A percentile compares a stretch with the other conserved stretches of the same genome.
These are phyloP conservation scores for Glonium stellatum DNA, from an alignment of 495 filamentous ascomycete genomes.

Conservation along the genomic window DNA sequence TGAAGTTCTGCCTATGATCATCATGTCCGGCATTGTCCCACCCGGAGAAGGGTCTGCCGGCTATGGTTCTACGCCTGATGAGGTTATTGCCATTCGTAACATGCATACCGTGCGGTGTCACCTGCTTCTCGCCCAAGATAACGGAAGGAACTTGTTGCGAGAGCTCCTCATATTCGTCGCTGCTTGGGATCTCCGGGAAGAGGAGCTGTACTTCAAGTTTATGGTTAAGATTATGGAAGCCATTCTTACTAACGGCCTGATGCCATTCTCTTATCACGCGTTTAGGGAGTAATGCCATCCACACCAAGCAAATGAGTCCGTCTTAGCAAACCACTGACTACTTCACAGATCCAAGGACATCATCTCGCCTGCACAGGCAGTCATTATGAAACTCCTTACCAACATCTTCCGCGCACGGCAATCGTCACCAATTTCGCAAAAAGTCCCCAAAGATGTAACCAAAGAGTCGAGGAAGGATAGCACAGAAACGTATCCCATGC, in stretches of 20 bases:
- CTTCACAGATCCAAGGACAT: constrained; percentile 68
- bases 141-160: constrained; percentile 76
- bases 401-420: constrained; percentile 70
- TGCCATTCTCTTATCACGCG: constrained; percentile 85
- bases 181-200: constrained; percentile 88
- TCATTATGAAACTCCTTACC: constrained; percentile 81
- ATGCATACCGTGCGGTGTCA: constrained; percentile 81
- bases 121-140: constrained; percentile 77
- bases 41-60: constrained; percentile 23
- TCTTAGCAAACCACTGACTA: not conserved
- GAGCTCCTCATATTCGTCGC: constrained; percentile 94
- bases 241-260: constrained; percentile 75
- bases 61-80: constrained; percentile 52
- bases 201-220: constrained; percentile 87
- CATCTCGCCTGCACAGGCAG: constrained; percentile 86
- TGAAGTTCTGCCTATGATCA: constrained; percentile 88
- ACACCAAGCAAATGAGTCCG: not conserved
- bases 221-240: constrained; percentile 93
- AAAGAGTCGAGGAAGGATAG: constrained; percentile 34
- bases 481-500: constrained; percentile 32
- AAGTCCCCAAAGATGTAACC: constrained; percentile 11
- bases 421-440: constrained; percentile 6
- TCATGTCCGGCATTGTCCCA: constrained; percentile 75
- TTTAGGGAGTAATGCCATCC: constrained; percentile 54
- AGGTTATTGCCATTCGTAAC: constrained; percentile 55